These are phyloP conservation scores for Tricholoma furcatifolium DNA, from an alignment of 768 basidiomycete genomes.

Conservation along the genomic window DNA sequence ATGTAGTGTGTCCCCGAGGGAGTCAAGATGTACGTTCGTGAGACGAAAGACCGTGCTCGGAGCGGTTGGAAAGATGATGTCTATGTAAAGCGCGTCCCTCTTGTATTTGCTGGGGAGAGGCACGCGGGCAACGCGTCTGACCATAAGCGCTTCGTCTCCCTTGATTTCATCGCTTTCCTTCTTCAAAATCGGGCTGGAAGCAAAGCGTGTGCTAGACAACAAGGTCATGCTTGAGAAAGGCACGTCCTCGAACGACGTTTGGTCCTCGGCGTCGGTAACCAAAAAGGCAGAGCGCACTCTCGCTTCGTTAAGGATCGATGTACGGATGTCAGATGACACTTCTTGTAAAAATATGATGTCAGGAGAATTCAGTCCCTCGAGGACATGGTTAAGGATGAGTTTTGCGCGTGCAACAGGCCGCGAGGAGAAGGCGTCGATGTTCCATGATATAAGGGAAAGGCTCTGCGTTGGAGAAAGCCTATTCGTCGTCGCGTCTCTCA, in stretches of 20 bases:
- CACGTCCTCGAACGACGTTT: constrained; percentile 28
- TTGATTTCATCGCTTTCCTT: constrained; percentile 15
- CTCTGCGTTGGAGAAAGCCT: not conserved
- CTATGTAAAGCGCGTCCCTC: constrained; percentile 36
- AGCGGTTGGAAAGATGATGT: constrained; percentile 27
- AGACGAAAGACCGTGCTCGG: constrained; percentile 27
- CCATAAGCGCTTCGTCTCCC: constrained; percentile 26
- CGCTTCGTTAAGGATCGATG: constrained; percentile 28
- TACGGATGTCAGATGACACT: constrained; percentile 30
- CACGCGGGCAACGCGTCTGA: constrained; percentile 27
- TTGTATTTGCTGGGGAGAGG: constrained; percentile 34
- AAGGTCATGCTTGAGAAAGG: constrained; percentile 38
- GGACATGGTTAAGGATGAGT: constrained; percentile 31
- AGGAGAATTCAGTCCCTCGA: constrained; percentile 27
- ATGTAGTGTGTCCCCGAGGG: constrained; percentile 21
- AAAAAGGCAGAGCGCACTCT: constrained; percentile 34
- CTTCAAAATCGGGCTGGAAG: constrained; percentile 19
- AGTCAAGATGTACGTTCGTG: constrained; percentile 27
- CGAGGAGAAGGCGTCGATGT: constrained; percentile 33
- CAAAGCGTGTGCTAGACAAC: constrained; percentile 33
- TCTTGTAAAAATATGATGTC: constrained; percentile 41
- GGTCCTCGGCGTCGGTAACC: constrained; percentile 36
- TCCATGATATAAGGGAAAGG: constrained; percentile 34
- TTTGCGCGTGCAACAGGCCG: constrained; percentile 30
- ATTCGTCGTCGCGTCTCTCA: constrained; percentile 13